Evolutionary conservation across 768 basidiomycete genomes (phyloP).

Genomic region (Lactifluus volemus): DNA sequence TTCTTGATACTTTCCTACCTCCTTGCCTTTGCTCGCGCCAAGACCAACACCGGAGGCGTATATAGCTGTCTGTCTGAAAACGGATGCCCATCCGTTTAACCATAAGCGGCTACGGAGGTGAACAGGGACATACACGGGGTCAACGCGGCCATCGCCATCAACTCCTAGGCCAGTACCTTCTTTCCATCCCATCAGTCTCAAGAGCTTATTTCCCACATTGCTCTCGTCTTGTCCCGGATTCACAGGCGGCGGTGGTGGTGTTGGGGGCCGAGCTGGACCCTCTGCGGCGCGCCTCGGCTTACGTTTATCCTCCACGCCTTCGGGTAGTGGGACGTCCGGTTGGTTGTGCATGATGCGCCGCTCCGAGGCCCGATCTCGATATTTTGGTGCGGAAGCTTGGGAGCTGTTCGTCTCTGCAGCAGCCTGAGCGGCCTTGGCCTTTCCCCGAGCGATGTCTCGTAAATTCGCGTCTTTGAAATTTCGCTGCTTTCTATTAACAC

Average conservation of each 20-base stretch:
- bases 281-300: slow-evolving; percentile 47
- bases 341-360: slow-evolving; percentile 88
- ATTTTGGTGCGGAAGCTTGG: slow-evolving; percentile 54
- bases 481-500: slow-evolving; percentile 43
- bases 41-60: slow-evolving; percentile 85
- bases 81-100: not conserved
- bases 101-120: not conserved
- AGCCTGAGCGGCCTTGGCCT: slow-evolving; percentile 41
- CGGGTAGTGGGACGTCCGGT: slow-evolving; percentile 69
- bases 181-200: slow-evolving; percentile 99
- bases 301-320: slow-evolving; percentile 33
- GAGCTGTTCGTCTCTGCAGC: slow-evolving; percentile 24
- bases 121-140: slow-evolving; percentile 60
- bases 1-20: slow-evolving; percentile 62
- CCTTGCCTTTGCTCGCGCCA: slow-evolving; percentile 88
- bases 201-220: slow-evolving; percentile 86
- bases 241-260: slow-evolving; percentile 52
- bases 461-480: slow-evolving; percentile 70
- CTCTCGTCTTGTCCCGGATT: slow-evolving; percentile 72
- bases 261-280: slow-evolving; percentile 51
- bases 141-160: slow-evolving; percentile 74
- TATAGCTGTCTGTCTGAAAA: slow-evolving; percentile 63
- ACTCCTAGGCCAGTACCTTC: slow-evolving; percentile 83
- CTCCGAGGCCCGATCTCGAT: slow-evolving; percentile 92
- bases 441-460: slow-evolving; percentile 67